Percentiles rank a stretch among this genome's conserved stretches.
phyloP scores from a whole-genome alignment of 2,329 filamentous ascomycete genomes.

The Bipolaris gigantea region DNA sequence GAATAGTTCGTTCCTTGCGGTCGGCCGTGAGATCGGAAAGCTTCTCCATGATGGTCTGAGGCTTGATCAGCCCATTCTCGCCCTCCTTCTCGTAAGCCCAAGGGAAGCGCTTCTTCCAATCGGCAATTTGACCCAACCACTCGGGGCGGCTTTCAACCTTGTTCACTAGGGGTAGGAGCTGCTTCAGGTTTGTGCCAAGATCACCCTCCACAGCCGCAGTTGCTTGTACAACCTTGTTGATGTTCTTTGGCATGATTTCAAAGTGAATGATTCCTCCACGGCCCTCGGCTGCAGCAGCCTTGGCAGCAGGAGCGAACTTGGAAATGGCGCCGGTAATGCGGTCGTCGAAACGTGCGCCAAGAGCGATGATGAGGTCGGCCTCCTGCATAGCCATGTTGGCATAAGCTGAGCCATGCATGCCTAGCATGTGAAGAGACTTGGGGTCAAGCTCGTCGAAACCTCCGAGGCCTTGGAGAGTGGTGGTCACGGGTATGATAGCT shows the following conservation, averaged over 20 bases:
- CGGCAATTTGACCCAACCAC: constrained; percentile 88
- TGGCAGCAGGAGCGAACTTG: constrained; percentile 89
- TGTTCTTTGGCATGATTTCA: constrained; percentile 99
- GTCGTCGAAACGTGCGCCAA: constrained; percentile 94
- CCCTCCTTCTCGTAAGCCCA: constrained; percentile 81
- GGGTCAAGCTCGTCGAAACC: constrained; percentile 90
- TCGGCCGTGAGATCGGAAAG: constrained; percentile 80
- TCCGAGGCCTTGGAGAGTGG: constrained; percentile 90
- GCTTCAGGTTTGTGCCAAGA: constrained; percentile 74
- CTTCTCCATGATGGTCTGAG: constrained; percentile 88
- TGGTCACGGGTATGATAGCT: constrained; percentile 89
- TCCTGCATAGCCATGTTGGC: constrained; percentile 99
- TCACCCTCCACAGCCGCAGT: constrained; percentile 95
- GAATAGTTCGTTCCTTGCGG: constrained; percentile 81
- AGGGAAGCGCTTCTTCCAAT: constrained; percentile 91
- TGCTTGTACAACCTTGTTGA: constrained; percentile 98
- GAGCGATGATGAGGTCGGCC: constrained; percentile 90
- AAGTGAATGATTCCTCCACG: constrained; percentile 96
- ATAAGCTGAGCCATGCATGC: constrained; percentile 96
- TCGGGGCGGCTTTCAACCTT: constrained; percentile 68
- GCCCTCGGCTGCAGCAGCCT: constrained; percentile 77
- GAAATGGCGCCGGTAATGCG: constrained; percentile 80
- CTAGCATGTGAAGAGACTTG: constrained; percentile 96
- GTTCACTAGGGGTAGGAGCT: constrained; percentile 73
- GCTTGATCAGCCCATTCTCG: constrained; percentile 81